Evolutionary conservation across 2,329 filamentous ascomycete genomes (phyloP).

Genomic region (Penicillium verrucosum): DNA sequence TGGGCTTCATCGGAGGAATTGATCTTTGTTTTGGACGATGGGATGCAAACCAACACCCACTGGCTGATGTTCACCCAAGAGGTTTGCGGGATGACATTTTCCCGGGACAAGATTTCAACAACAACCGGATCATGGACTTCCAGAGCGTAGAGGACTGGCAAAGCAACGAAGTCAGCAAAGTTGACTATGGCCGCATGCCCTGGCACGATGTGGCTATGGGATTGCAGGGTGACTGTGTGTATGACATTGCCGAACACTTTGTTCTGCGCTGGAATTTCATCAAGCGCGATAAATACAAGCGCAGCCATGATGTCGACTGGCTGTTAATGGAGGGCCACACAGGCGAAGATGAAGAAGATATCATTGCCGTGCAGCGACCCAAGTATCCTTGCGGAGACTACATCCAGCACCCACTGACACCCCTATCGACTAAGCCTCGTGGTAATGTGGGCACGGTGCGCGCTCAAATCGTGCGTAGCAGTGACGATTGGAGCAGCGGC

Average conservation of each 20-base stretch:
- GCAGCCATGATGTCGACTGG: constrained; percentile 80
- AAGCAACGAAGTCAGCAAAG: constrained; percentile 85
- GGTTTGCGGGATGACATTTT: constrained; percentile 80
- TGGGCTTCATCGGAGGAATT: constrained; percentile 90
- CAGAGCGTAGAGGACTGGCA: constrained; percentile 89
- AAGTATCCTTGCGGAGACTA: constrained; percentile 89
- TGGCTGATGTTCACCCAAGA: constrained; percentile 83
- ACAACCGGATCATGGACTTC: constrained; percentile 95
- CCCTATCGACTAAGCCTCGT: constrained; percentile 63
- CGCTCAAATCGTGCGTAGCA: constrained; percentile 85
- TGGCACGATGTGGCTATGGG: constrained; percentile 98
- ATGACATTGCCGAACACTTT: constrained; percentile 95
- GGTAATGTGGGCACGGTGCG: constrained; percentile 69
- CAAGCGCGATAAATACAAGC: constrained; percentile 97
- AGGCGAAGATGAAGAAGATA: constrained; percentile 77
- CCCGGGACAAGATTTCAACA: constrained; percentile 97
- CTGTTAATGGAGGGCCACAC: constrained; percentile 72
- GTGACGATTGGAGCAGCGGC: constrained; percentile 89
- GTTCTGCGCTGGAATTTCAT: constrained; percentile 93
- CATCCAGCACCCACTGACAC: constrained; percentile 70
- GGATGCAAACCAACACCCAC: constrained; percentile 80
- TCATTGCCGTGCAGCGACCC: constrained; percentile 83
- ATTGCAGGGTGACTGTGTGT: constrained; percentile 81
- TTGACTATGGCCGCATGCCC: constrained; percentile 90
- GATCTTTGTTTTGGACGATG: constrained; percentile 95